Evolutionary conservation across 2,329 filamentous ascomycete genomes (phyloP).

Genomic region (Amauroascus verrucosus): DNA sequence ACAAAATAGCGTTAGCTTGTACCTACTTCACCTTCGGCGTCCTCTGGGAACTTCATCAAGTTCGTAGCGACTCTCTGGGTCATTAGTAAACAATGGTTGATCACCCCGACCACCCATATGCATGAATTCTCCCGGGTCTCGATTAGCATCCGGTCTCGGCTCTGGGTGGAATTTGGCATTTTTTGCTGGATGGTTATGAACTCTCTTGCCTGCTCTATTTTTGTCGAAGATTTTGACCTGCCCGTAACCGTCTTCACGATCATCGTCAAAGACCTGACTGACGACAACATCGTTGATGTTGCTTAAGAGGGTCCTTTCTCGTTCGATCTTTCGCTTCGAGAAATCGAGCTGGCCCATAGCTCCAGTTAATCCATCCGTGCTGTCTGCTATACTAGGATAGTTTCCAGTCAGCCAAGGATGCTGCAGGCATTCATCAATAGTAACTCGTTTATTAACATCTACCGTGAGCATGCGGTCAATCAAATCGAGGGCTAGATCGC

Average conservation of each 20-base stretch:
- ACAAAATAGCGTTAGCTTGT: not conserved
- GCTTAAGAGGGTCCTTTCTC: slow-evolving; percentile 77
- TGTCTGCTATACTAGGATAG: slow-evolving; percentile 58
- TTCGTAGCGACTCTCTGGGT: slow-evolving; percentile 26
- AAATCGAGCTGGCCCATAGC: slow-evolving; percentile 75
- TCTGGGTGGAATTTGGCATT: slow-evolving; percentile 41
- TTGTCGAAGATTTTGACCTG: slow-evolving; percentile 66
- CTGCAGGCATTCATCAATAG: slow-evolving; percentile 77
- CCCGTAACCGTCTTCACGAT: slow-evolving; percentile 27
- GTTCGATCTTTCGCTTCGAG: slow-evolving; percentile 63
- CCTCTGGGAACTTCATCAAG: slow-evolving; percentile 3
- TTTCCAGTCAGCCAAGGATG: slow-evolving; percentile 77
- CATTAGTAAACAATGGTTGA: slow-evolving; percentile 61
- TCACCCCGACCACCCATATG: slow-evolving; percentile 80
- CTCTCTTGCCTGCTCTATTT: slow-evolving; percentile 46
- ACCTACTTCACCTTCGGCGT: slow-evolving; percentile 1
- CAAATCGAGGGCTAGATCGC: slow-evolving; percentile 78
- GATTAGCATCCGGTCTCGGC: slow-evolving; percentile 54
- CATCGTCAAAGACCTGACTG: slow-evolving; percentile 45
- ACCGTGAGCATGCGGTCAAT: slow-evolving; percentile 94
- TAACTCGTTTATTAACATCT: slow-evolving; percentile 70
- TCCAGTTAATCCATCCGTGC: slow-evolving; percentile 85
- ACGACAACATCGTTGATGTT: slow-evolving; percentile 66
- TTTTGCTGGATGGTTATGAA: slow-evolving; percentile 35
- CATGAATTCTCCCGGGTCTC: slow-evolving; percentile 67